These are phyloP conservation scores for Moesziomyces sp. DNA, from an alignment of 1,284 basidiomycete genomes.

Conservation along the genomic window DNA sequence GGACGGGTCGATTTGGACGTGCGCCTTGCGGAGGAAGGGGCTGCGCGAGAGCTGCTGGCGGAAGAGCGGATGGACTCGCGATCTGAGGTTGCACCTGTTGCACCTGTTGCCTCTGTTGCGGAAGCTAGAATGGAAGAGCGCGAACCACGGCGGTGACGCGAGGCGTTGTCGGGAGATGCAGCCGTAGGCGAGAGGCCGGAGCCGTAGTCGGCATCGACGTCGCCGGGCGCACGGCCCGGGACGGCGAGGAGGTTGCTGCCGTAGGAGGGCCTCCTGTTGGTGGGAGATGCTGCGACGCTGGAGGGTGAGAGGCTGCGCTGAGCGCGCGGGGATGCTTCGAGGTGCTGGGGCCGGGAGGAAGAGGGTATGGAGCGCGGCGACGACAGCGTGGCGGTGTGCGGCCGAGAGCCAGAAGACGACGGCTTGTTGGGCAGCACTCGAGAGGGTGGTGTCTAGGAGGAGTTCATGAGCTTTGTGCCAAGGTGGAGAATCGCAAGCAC, in stretches of 20 bases:
- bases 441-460: neutral
- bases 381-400: constrained; percentile 27
- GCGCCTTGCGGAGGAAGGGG: constrained; percentile 24
- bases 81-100: constrained; percentile 9
- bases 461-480: neutral
- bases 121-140: constrained; percentile 41
- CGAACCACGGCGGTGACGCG: constrained; percentile 34
- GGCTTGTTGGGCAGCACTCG: neutral
- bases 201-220: constrained; percentile 7
- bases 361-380: constrained; percentile 35
- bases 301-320: constrained; percentile 30
- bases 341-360: constrained; percentile 24
- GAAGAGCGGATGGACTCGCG: constrained; percentile 32
- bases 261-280: constrained; percentile 18
- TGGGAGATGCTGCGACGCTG: constrained; percentile 12
- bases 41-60: constrained; percentile 24
- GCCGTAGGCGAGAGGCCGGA: constrained; percentile 6
- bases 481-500: neutral
- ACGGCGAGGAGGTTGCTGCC: constrained; percentile 19
- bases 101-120: constrained; percentile 23
- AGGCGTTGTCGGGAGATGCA: constrained; percentile 13
- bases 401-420: constrained; percentile 7
- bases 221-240: constrained; percentile 21
- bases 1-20: constrained; percentile 11
- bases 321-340: constrained; percentile 20